Conservation (phyloP, 805 yeast species). For the Kluyveromyces lactis region DNA sequence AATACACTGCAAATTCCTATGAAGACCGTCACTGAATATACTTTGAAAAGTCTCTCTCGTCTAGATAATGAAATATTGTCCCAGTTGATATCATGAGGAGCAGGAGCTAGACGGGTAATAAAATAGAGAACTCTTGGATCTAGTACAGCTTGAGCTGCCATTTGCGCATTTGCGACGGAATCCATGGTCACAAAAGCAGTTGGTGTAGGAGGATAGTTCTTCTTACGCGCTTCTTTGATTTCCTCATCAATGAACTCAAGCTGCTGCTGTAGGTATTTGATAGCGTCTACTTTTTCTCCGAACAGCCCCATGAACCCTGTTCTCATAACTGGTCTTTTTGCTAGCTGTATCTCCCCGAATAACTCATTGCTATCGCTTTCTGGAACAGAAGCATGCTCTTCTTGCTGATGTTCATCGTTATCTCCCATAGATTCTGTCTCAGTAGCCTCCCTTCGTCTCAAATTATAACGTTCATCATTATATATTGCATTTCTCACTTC, state of each 20-base stretch:
- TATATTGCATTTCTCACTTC: constrained; percentile 16
- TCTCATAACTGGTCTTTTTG: constrained; percentile 53
- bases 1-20: constrained; percentile 51
- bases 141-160: constrained; percentile 90
- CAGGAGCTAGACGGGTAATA: constrained; percentile 82
- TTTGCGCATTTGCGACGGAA: constrained; percentile 89
- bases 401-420: constrained; percentile 4
- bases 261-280: constrained; percentile 63
- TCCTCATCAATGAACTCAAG: constrained; percentile 63
- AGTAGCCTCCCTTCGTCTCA: constrained; percentile 10
- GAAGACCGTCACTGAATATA: constrained; percentile 31
- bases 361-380: constrained; percentile 16
- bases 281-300: constrained; percentile 74
- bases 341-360: constrained; percentile 23
- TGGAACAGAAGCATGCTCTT: constrained; percentile 3
- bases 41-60: constrained; percentile 55
- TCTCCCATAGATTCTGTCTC: neutral
- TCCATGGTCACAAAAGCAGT: constrained; percentile 94
- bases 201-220: constrained; percentile 74
- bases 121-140: constrained; percentile 83
- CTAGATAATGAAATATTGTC: constrained; percentile 77
- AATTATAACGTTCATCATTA: constrained; percentile 18
- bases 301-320: constrained; percentile 53
- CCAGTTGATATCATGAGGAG: constrained; percentile 95
- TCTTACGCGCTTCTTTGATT: constrained; percentile 53